A percentile compares a stretch with the other conserved stretches of the same genome.
phyloP scores from a whole-genome alignment of 371 early-diverging fungal genomes.

The Mortierella polycephala region DNA sequence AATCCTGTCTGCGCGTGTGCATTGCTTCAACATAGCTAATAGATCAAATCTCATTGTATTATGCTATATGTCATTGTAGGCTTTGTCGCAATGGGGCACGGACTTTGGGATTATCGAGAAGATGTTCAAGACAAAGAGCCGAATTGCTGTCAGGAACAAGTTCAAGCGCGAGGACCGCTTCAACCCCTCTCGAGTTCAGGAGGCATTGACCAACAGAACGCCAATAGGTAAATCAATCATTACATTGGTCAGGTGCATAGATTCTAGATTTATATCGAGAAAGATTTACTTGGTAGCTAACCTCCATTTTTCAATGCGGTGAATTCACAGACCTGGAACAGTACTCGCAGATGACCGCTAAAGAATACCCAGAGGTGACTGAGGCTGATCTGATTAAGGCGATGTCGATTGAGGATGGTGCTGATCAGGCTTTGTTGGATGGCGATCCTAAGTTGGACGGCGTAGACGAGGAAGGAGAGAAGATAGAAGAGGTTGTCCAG shows the following conservation, averaged over 20 bases:
- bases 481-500: conserved; percentile 1
- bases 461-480: conserved; percentile 14
- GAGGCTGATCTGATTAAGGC: conserved; percentile 28
- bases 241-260: not conserved
- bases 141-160: conserved; percentile 73
- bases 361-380: conserved; percentile 29
- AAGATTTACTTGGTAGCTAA: no score
- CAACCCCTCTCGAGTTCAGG: conserved; percentile 65
- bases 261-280: not conserved
- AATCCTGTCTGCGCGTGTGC: no score
- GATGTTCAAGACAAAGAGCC: conserved; percentile 67
- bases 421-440: conserved; percentile 11
- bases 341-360: conserved; percentile 34
- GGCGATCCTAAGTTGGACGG: conserved; percentile 15
- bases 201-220: conserved; percentile 58
- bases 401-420: conserved; percentile 12
- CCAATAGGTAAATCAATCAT: conserved; percentile 57
- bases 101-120: conserved; percentile 76
- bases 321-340: conserved; percentile 25
- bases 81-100: conserved; percentile 78
- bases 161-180: conserved; percentile 73
- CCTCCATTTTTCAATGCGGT: not conserved
- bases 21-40: no score
- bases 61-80: conserved; percentile 57
- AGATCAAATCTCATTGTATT: conserved; percentile 33